Base-by-base conservation (phyloP, 1,284 basidiomycete genomes). In the Fistulina hepatica region DNA sequence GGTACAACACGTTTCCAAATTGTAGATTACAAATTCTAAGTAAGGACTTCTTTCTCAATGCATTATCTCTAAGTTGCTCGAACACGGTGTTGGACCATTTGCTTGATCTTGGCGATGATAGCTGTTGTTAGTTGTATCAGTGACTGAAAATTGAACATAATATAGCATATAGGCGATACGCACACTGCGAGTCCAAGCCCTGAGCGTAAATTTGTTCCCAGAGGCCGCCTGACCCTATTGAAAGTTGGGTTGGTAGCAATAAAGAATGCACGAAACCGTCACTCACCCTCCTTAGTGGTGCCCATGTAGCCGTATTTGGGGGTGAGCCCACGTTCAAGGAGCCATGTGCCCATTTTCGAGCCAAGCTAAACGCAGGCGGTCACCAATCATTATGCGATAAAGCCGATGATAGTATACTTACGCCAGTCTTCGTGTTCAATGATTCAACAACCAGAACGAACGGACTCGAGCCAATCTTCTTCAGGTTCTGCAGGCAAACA, bases 361-460 rank as follows among this genome's bases (percentile, higher is more conserved):
- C 83, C 84, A 49, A 86, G 75, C 78, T 82, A 26, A 38, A 4
- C 41, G 23, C 17, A 22, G 37, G 3, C 7, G 24, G 24, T 9
- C n/a, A 43, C 20, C 1, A 33, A 13, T 25, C 34, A 28, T 16
- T 19, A 30, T 15, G 11, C 39, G 7, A 12, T 19, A 21, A n/a
- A 21, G 25, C 20, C 44, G 21, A 38, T 20, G 24, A 33, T 9
- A 19, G 21, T 30, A 40, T 22, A 59, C 75, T 36, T 57, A 82
- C 79, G 12, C 83, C 85, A 10, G 85, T 90, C 73, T 83, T 85
- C 60, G 81, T 79, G 65, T 84, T 89, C 41, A 82, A 65, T n/a
- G 81, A 80, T 60, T 90, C 86, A 16, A 81, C 84, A 27, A 89
- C 74, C 24, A 90, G 69, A 16, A 89, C 82, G 57, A 89, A 89